Percentiles rank a stretch among this genome's conserved stretches.
phyloP scores from a whole-genome alignment of 805 yeast genomes.

The Barnettozyma sucrosica region DNA sequence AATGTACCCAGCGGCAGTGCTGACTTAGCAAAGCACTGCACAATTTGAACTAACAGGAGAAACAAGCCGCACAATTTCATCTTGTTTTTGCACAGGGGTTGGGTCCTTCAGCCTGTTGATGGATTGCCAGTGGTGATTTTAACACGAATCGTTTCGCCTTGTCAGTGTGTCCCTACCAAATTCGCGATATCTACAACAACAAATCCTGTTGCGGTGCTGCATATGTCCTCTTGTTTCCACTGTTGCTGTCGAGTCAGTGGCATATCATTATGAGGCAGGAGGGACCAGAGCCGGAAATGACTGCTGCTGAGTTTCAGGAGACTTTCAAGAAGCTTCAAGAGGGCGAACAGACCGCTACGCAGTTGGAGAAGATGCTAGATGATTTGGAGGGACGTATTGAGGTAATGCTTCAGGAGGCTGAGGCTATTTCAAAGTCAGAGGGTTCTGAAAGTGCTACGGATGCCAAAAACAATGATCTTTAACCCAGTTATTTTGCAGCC shows the following conservation, averaged over 20 bases:
- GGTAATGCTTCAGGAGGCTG: slow-evolving; percentile 45
- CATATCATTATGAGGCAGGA: slow-evolving; percentile 12
- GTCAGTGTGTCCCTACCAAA: neutral
- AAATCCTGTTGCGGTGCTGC: neutral
- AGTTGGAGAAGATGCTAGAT: slow-evolving; percentile 61
- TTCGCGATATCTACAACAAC: neutral
- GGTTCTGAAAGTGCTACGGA: neutral
- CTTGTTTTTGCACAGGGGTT: neutral
- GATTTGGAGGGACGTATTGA: slow-evolving; percentile 61
- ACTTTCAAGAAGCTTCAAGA: slow-evolving; percentile 56
- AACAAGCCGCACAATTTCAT: slow-evolving; percentile 5
- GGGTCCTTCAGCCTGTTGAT: neutral
- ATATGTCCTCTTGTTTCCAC: neutral
- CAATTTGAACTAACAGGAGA: slow-evolving; percentile 5
- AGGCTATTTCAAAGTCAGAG: slow-evolving; percentile 11
- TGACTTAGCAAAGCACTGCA: slow-evolving; percentile 9
- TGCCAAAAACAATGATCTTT: too few relatives aligned
- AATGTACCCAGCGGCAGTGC: slow-evolving; percentile 15
- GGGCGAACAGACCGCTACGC: slow-evolving; percentile 61
- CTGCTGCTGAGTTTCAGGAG: slow-evolving; percentile 38
- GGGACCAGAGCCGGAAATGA: neutral
- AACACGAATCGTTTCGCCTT: neutral
- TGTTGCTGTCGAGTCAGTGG: neutral
- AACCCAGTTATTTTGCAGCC: too few relatives aligned
- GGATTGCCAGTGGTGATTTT: neutral